These are phyloP conservation scores for Colletotrichum sp. DNA, from an alignment of 2,329 filamentous ascomycete genomes.

Conservation along the genomic window DNA sequence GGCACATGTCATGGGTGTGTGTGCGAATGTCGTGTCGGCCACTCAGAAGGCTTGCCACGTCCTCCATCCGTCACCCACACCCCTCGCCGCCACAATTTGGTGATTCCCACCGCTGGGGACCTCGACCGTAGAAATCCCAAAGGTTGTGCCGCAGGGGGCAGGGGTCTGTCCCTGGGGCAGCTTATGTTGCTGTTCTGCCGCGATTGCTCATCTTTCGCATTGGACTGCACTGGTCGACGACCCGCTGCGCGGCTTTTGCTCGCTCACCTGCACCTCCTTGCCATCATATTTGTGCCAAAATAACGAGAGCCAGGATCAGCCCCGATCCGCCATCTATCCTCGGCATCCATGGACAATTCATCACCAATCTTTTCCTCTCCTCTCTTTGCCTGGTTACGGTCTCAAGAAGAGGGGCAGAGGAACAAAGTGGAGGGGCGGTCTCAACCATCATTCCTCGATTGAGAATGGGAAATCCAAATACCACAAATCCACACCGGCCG, in stretches of 20 bases:
- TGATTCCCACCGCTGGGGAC: conserved; percentile 2
- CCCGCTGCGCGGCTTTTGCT: neutral
- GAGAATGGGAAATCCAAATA: conserved; percentile 1
- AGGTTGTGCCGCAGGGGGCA: conserved; percentile 12
- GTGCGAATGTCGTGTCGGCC: conserved; percentile 2
- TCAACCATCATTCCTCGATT: conserved; percentile 8
- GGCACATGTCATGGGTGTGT: conserved; percentile 15
- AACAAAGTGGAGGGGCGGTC: neutral
- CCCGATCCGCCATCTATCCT: neutral
- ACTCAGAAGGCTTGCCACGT: conserved; percentile 14
- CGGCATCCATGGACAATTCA: neutral
- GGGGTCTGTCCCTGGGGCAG: neutral
- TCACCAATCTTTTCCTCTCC: neutral
- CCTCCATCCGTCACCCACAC: neutral
- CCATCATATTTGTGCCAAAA: neutral
- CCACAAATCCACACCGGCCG: neutral
- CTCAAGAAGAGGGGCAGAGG: neutral
- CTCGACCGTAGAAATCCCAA: conserved; percentile 13
- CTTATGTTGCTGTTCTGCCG: neutral
- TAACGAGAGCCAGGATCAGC: neutral
- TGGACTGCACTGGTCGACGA: neutral
- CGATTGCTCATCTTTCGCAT: neutral
- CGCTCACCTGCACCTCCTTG: neutral
- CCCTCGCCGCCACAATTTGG: conserved; percentile 16
- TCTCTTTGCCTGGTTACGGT: neutral